Evolutionary conservation across 495 filamentous ascomycete genomes (phyloP).

Genomic region (Mycothermus thermophilus): DNA sequence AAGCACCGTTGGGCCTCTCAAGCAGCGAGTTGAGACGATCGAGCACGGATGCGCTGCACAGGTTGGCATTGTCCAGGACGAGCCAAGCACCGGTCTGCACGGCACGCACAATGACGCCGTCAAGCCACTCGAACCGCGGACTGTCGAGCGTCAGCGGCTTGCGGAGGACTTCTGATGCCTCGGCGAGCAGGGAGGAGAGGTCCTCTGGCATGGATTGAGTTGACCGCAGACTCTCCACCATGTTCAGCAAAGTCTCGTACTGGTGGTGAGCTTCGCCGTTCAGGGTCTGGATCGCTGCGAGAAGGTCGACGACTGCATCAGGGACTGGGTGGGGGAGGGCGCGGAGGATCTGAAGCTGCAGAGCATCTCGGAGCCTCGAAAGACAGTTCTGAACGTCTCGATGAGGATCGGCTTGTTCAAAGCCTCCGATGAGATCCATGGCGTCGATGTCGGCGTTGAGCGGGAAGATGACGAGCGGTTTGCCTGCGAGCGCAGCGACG

Average conservation of each 20-base stretch:
- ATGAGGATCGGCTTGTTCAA: constrained; percentile 79
- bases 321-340: constrained; percentile 32
- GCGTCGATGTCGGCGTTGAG: constrained; percentile 89
- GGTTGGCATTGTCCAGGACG: constrained; percentile 90
- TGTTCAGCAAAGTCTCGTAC: constrained; percentile 17
- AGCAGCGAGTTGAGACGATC: constrained; percentile 90
- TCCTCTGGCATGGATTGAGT: constrained; percentile 15
- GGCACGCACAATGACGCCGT: constrained; percentile 79
- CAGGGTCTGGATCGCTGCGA: constrained; percentile 23
- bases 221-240: constrained; percentile 18
- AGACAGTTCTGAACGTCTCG: constrained; percentile 47
- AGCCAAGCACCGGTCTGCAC: constrained; percentile 82
- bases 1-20: constrained; percentile 64
- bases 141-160: constrained; percentile 38
- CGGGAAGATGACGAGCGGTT: constrained; percentile 58
- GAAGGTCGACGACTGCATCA: constrained; percentile 28
- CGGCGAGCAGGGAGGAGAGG: constrained; percentile 16
- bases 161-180: constrained; percentile 25
- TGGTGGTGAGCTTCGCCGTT: constrained; percentile 16
- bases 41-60: constrained; percentile 87
- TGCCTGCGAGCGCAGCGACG: constrained; percentile 63
- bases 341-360: constrained; percentile 40
- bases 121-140: constrained; percentile 90
- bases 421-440: constrained; percentile 92
- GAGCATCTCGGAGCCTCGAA: constrained; percentile 37